Evolutionary conservation across 352 stramenopile species (phyloP), one percentile per base, ranked within the genome.

Genomic region (Thalassiosira livingstoniorum): DNA sequence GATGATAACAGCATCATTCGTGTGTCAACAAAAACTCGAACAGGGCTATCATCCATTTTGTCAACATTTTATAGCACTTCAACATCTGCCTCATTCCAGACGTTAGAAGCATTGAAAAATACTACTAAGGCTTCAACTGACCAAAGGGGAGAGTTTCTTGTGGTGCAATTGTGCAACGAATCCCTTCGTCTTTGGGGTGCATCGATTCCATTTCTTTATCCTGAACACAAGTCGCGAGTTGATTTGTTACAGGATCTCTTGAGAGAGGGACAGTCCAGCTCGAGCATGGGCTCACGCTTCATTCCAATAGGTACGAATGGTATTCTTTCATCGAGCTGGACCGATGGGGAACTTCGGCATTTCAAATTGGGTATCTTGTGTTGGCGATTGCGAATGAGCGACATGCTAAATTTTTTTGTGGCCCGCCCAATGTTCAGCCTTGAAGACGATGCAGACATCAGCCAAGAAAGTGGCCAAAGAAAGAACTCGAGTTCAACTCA

Each of bases 391-490:
- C 39, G 88, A 60, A 87, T 91, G 60, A 88, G 72, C 39, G 90
- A 94, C 74, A 83, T 94, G 66, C 71, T 94, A 0, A 75, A 92
- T 66, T 72, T 25, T 63, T 87, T 92, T 71, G 74, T 93, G 0
- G 78, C 78, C 21, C 74, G 45, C 57, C 83, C 66, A 69, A 75
- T 85, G 72, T 37, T 83, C 35, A 75, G 71, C 32, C 70, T 39
- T 4, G 70, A 61, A 29, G 32, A 64, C 21, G 21, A 53, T 27
- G 27, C 13, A 27, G 47, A 68, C 42, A 47, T 27, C 23, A 37
- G 37, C 31, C 2, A 61, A 23, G 32, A 55, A 32, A 29, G 45
- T 54, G 5, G 25, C 13, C 27, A 39, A 69, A 29, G 10, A 29
- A 21, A n/a, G 10, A 13, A 57, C n/a, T 34, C 43, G 32, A 47